Conservation (phyloP, 768 basidiomycete species). For the Psilocybe cubensis region DNA sequence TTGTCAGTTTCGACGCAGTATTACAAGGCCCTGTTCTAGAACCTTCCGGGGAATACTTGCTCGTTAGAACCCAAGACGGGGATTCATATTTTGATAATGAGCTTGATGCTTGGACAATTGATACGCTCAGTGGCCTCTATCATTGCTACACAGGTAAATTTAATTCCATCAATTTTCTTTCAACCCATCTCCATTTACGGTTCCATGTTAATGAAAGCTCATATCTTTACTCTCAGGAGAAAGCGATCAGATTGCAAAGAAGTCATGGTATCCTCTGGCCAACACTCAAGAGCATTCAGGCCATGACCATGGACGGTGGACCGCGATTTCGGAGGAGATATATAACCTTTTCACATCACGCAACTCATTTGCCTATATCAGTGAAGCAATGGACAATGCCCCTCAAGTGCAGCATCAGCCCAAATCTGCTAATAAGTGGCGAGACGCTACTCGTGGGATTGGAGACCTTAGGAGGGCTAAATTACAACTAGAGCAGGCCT, state of each 20-base stretch:
- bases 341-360: background rate
- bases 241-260: background rate
- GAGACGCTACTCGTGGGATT: no score
- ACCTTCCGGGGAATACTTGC: no score
- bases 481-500: no score
- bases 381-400: no score
- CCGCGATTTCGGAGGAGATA: background rate
- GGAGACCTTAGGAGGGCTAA: no score
- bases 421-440: no score
- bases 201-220: no score
- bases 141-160: background rate
- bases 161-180: background rate
- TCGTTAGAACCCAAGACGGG: no score
- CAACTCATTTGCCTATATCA: no score
- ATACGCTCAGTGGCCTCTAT: background rate
- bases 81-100: background rate
- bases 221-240: background rate
- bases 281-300: background rate
- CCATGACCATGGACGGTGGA: background rate
- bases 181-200: no score
- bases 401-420: no score
- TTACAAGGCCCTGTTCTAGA: background rate
- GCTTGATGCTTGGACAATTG: background rate
- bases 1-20: background rate
- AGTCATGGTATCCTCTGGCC: background rate